A percentile compares a stretch with the other conserved stretches of the same genome.
Evolutionary conservation across 2,329 filamentous ascomycete species (phyloP).

Genomic region (Fusarium domesticum): DNA sequence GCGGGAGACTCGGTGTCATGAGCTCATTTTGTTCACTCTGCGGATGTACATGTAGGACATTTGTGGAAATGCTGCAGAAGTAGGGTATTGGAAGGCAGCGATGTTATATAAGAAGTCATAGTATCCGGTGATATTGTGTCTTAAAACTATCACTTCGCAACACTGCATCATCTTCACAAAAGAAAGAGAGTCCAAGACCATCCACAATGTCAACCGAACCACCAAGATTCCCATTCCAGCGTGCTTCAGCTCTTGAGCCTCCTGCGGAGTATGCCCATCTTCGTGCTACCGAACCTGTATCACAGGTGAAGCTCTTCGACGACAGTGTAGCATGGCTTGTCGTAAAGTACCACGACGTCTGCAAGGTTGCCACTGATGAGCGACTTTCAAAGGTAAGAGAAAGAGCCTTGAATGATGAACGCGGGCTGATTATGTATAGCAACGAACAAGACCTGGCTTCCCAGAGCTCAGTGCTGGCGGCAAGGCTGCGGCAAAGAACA

Average conservation of each 20-base stretch:
- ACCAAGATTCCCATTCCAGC: conserved; percentile 19
- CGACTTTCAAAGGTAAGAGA: conserved; percentile 46
- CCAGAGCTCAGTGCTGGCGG: conserved; percentile 47
- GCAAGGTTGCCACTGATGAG: conserved; percentile 41
- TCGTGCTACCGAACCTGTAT: conserved; percentile 42
- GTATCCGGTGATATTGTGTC: not conserved
- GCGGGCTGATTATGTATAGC: conserved; percentile 24
- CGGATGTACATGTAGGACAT: no score
- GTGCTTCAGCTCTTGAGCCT: conserved; percentile 33
- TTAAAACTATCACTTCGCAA: not conserved
- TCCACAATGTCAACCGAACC: conserved; percentile 6
- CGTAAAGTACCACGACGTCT: conserved; percentile 47
- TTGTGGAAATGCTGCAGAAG: no score
- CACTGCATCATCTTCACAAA: not conserved
- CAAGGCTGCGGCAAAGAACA: conserved; percentile 46
- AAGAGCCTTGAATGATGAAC: no score
- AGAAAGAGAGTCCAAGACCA: not conserved
- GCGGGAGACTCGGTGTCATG: no score
- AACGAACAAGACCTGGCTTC: conserved; percentile 43
- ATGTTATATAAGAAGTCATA: no score
- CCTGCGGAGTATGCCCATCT: conserved; percentile 44
- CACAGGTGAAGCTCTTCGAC: conserved; percentile 45
- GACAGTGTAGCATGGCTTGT: conserved; percentile 47
- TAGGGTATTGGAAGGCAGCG: no score
- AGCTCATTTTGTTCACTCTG: no score